Base-by-base conservation (phyloP, 78 protist genomes). In the Dictyostelium intermedium region DNA sequence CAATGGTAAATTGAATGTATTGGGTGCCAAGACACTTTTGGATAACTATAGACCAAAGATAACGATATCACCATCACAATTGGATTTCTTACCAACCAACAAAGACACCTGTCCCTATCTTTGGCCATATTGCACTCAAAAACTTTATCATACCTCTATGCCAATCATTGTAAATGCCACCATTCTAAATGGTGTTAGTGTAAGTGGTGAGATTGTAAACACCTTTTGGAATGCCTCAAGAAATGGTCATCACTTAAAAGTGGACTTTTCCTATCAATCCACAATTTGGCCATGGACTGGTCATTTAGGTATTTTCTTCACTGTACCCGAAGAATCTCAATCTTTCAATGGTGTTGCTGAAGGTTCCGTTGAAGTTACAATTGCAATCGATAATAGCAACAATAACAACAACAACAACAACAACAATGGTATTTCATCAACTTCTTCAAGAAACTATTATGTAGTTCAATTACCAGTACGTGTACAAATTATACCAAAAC, bases 61-160 rank as follows among this genome's bases (percentile, higher is more conserved):
- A 11, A 34, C 96, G 3, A 39, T 74, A 18, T 25, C 61, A 16
- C 98, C 98, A 2, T 23, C 92, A 0, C 14, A 56, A 1, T 72
- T 96, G n/a, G 98, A 98, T 35, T 72, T 97, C 66, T 34, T 72
- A 34, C 79, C 79, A 34, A 72, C 43, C 2, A 34, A 20, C 4
- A 14, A 8, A 10, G 35, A 72, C 34, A 35, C 39, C 10, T 98
- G 99, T 60, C 98, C 98, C 0, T 96, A 91, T 82, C 32, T 92
- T 23, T 98, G 99, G 99, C 99, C 99, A 18, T 98, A 92, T 85
- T 98, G 99, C 79, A 23, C 97, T 27, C 98, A 97, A 74, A 98
- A 98, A 20, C 56, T 98, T 20, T 89, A 86, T 30, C 61, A 92
- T 61, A 34, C 95, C n/a, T 87, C 81, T 14, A 1, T 83, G 84